A percentile compares a stretch with the other conserved stretches of the same genome.
Conservation (phyloP, 495 filamentous ascomycete species). For the Ramalina intermedia region DNA sequence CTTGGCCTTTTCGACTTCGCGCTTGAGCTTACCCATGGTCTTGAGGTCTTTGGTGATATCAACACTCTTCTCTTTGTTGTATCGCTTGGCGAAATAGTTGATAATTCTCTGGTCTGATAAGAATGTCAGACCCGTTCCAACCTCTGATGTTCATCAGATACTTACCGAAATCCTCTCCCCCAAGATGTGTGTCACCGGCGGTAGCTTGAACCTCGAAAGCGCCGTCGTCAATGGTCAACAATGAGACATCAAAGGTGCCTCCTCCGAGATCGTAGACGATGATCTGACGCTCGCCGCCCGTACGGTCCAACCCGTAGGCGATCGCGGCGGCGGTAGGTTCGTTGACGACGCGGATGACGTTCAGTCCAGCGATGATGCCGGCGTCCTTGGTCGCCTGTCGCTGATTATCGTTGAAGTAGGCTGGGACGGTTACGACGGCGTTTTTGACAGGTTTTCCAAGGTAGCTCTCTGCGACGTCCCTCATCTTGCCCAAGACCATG, state of each 20-base stretch:
- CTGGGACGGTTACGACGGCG: slow-evolving; percentile 93
- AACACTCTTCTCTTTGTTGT: slow-evolving; percentile 96
- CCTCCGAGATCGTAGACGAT: slow-evolving; percentile 98
- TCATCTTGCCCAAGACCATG: slow-evolving; percentile 90
- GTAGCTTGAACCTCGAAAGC: slow-evolving; percentile 97
- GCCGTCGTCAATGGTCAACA: slow-evolving; percentile 90
- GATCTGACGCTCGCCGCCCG: slow-evolving; percentile 73
- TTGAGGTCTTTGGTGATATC: slow-evolving; percentile 91
- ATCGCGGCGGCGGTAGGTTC: slow-evolving; percentile 82
- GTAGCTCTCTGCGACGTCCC: slow-evolving; percentile 89
- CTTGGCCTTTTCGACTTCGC: slow-evolving; percentile 99
- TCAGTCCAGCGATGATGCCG: slow-evolving; percentile 84
- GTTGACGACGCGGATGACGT: slow-evolving; percentile 96
- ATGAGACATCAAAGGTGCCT: slow-evolving; percentile 99
- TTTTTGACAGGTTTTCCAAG: slow-evolving; percentile 90
- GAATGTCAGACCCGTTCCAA: background rate
- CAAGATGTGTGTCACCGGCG: slow-evolving; percentile 97
- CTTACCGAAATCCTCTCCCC: slow-evolving; percentile 82
- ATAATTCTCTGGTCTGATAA: slow-evolving; percentile 77
- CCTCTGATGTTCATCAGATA: background rate
- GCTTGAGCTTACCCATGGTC: slow-evolving; percentile 99
- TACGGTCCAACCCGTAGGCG: slow-evolving; percentile 66
- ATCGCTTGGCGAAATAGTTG: slow-evolving; percentile 91
- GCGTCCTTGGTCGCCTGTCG: slow-evolving; percentile 96
- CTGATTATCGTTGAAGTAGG: slow-evolving; percentile 99